Conservation (phyloP, 306 rosid genomes). For the Prunus kanzakura region DNA sequence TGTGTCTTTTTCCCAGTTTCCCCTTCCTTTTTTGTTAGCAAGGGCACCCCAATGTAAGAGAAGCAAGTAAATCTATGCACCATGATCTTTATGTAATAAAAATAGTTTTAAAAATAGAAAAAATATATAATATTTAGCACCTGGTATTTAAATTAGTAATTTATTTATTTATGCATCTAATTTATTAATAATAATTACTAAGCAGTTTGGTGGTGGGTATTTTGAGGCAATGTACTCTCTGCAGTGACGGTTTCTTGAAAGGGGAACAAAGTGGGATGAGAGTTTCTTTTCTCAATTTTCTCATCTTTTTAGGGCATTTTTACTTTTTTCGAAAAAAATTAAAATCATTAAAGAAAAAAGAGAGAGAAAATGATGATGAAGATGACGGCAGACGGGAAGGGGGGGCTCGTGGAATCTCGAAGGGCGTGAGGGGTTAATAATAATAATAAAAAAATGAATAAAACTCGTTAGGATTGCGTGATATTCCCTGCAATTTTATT, state of each 20-base stretch:
- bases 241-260: constrained; percentile 27
- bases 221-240: not conserved
- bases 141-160: too few species aligned
- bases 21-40: not conserved
- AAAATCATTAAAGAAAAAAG: not conserved
- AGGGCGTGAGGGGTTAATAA: constrained; percentile 2
- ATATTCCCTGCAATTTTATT: constrained; percentile 22
- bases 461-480: constrained; percentile 36
- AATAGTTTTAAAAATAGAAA: not conserved
- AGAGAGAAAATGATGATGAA: not conserved
- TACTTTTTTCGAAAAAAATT: not conserved
- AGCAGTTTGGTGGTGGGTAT: not conserved
- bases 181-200: not conserved
- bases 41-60: constrained; percentile 3
- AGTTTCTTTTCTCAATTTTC: constrained; percentile 15
- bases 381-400: constrained; percentile 18
- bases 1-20: not conserved
- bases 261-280: constrained; percentile 26
- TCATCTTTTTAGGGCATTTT: constrained; percentile 25
- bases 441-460: not conserved
- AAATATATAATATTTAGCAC: not conserved
- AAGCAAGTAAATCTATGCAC: constrained; percentile 13
- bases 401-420: constrained; percentile 34
- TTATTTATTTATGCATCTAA: not conserved
- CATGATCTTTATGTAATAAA: constrained; percentile 9